Base-by-base conservation (phyloP, 768 basidiomycete genomes). In the Hericium rajendrae region DNA sequence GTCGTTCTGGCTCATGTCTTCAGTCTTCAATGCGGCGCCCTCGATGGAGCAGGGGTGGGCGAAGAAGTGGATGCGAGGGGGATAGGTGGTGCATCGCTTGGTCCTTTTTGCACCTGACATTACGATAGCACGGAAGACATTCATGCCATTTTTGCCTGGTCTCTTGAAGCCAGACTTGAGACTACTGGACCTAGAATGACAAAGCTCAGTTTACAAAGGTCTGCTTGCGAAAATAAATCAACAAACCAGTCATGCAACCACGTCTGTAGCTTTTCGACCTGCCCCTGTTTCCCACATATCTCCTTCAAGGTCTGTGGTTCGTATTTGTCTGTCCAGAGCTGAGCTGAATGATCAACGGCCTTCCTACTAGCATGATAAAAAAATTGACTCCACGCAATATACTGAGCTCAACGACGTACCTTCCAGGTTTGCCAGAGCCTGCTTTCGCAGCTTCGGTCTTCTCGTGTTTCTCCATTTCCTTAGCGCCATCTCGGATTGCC, bases 291-390 rank as follows among this genome's bases (percentile, higher is more conserved):
- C 9, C 97, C 97, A 60, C 94, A 97, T 16, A 99, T 81, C 57
- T 99, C 93, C 64, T 90, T 94, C 56, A 94, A 62, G 2, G 77
- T 79, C 61, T 85, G 83, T 1, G 97, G 97, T 0, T 97, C 95
- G 68, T 99, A 99, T 10, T 93, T 84, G 37, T 86, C 87, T 40
- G 97, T 97, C 97, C 97, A 98, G 1, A 98, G 76, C 68, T 95
- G 92, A 2, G 78, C 76, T 1, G 74, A 74, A 2, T 75, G 71
- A 62, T 83, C 78, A 1, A 71, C 54, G 32, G 57, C 38, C 66
- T 75, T 74, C 48, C 67, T 58, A 22, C 70, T 69, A 62, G 64
- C 18, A 26, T 32, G 26, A 39, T 18, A 39, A 49, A 55, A 46
- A 20, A 26, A 39, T 51, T 15, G 11, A 15, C 22, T 6, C 15